phyloP scores from a whole-genome alignment of 2,329 filamentous ascomycete genomes.

The Ceratocystis colombiana region DNA sequence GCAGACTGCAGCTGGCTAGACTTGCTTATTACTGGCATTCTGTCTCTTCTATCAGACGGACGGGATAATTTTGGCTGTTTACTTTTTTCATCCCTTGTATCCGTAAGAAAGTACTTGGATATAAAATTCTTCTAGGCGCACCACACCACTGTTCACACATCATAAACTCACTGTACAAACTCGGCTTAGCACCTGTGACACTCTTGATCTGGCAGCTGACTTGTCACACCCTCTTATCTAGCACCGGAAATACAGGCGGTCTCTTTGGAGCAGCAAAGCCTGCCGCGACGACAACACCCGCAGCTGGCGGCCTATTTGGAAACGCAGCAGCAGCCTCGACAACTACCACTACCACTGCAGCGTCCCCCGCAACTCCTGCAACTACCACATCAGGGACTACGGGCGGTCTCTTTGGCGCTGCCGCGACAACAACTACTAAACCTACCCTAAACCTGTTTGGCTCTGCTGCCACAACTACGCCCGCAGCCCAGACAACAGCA shows the following conservation, averaged over 20 bases:
- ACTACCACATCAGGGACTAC: slow-evolving; percentile 30
- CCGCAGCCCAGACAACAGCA: slow-evolving; percentile 24
- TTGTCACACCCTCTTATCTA: slow-evolving; percentile 2
- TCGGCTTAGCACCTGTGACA: too few species aligned
- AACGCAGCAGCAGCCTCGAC: slow-evolving; percentile 28
- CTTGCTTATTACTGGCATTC: neutral
- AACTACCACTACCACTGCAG: slow-evolving; percentile 22
- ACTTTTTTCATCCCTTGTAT: slow-evolving; percentile 14
- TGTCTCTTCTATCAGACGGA: neutral
- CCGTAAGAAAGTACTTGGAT: neutral
- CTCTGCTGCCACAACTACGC: slow-evolving; percentile 26
- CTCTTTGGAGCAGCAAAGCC: slow-evolving; percentile 20
- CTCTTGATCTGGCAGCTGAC: slow-evolving; percentile 10
- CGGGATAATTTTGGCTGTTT: neutral
- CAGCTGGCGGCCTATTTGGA: slow-evolving; percentile 35
- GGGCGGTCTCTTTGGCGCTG: slow-evolving; percentile 34
- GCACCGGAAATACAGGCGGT: slow-evolving; percentile 26
- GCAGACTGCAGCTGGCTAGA: too few species aligned
- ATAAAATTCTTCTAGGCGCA: neutral
- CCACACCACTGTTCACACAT: neutral
- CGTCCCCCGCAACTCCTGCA: slow-evolving; percentile 16
- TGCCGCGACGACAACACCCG: slow-evolving; percentile 31
- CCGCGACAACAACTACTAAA: slow-evolving; percentile 29
- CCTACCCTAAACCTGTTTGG: slow-evolving; percentile 32
- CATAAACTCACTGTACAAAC: too few species aligned